phyloP scores from a whole-genome alignment of 176 grass and related monocot species.

The Hordeum marinum region DNA sequence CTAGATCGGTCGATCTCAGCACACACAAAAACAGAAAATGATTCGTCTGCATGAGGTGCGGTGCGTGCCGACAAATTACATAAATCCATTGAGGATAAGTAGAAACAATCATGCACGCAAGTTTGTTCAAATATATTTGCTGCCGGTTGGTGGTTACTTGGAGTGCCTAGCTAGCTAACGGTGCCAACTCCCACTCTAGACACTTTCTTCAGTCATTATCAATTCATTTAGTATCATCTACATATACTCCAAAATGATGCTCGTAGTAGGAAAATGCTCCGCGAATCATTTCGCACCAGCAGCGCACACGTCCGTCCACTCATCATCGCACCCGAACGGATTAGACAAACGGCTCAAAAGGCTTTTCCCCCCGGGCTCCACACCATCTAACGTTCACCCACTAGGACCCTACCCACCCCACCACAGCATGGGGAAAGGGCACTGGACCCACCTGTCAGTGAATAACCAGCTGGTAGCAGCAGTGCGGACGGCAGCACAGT shows the following conservation, averaged over 20 bases:
- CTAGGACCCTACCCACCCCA: background rate
- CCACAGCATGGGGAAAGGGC: background rate
- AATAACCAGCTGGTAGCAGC: background rate
- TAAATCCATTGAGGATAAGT: background rate
- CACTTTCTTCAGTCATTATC: background rate
- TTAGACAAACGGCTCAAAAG: constrained; percentile 9
- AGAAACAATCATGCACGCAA: background rate
- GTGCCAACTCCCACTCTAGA: background rate
- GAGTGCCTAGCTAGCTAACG: background rate
- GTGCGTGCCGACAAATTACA: background rate
- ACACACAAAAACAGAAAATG: background rate
- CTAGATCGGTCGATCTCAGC: background rate
- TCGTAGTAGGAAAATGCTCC: background rate
- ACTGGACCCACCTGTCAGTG: background rate
- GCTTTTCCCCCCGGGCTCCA: background rate
- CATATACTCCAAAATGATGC: background rate
- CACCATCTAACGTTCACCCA: background rate
- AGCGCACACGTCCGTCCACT: background rate
- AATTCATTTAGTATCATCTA: background rate
- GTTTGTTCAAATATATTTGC: background rate
- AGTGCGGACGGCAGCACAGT: constrained; percentile 1
- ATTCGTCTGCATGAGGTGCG: background rate
- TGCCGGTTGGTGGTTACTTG: background rate
- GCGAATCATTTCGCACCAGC: background rate
- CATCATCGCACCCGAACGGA: constrained; percentile 7